A percentile compares a stretch with the other conserved stretches of the same genome.
phyloP scores from a whole-genome alignment of 176 grass and related monocot species.

The Cenchrus americanus region DNA sequence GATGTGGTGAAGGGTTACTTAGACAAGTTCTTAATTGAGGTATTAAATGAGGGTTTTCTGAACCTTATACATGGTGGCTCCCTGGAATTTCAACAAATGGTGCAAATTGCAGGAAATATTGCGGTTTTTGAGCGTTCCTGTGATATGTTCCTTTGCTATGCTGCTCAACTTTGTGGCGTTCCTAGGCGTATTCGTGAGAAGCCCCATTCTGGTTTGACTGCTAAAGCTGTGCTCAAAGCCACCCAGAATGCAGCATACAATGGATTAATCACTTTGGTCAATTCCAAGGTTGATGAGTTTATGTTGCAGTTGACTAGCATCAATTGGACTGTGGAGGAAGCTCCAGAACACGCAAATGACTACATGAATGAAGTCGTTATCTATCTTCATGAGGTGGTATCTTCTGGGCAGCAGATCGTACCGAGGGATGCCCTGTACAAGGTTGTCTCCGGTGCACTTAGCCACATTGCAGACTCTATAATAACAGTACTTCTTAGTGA shows the following conservation, averaged over 20 bases:
- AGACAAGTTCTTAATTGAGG: conserved; percentile 89
- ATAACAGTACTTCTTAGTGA: conserved; percentile 71
- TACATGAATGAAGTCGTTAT: conserved; percentile 85
- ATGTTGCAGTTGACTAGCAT: conserved; percentile 63
- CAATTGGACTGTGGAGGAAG: conserved; percentile 76
- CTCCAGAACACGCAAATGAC: conserved; percentile 81
- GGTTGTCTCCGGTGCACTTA: conserved; percentile 60
- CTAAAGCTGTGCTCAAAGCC: conserved; percentile 75
- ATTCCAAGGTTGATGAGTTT: conserved; percentile 76
- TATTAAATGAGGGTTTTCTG: conserved; percentile 71
- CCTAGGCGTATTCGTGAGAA: conserved; percentile 72
- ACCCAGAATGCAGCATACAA: conserved; percentile 77
- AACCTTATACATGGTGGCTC: conserved; percentile 66
- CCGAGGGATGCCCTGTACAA: conserved; percentile 68
- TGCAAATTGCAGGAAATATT: conserved; percentile 90
- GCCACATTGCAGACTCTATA: conserved; percentile 71
- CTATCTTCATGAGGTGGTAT: conserved; percentile 60
- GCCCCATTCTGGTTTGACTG: conserved; percentile 73
- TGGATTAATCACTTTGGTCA: conserved; percentile 57
- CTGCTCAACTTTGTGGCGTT: conserved; percentile 67
- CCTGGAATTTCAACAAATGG: conserved; percentile 61
- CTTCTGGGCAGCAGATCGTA: conserved; percentile 65
- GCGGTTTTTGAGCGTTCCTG: conserved; percentile 70
- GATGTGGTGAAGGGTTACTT: conserved; percentile 80
- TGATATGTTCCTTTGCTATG: conserved; percentile 82